Base-by-base conservation (phyloP, 2,329 filamentous ascomycete species). In the Acephala macrosclerotiorum region DNA sequence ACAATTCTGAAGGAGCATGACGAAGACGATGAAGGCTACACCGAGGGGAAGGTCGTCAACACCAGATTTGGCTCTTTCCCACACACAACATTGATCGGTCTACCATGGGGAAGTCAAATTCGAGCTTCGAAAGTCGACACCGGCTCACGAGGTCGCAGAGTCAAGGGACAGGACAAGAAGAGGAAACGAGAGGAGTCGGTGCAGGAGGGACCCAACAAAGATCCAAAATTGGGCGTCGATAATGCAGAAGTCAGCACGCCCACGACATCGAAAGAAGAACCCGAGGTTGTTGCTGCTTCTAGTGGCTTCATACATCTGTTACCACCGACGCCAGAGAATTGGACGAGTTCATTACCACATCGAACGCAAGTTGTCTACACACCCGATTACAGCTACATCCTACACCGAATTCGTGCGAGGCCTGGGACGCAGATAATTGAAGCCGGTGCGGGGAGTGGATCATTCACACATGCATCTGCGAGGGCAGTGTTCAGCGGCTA, bases 1-100 rank as follows among this genome's bases (percentile, higher is more conserved):
- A 83, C 94, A 29, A 89, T 92, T 67, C 86, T 94, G 33, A 83
- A 86, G 68, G 81, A 86, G 35, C 84, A 84, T 25, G 84, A 86
- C 42, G 88, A 87, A 60, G 84, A 87, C 49, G 84, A 90, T 69
- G 86, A 89, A 74, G 91, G 91, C 66, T 94, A 94, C 73, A 86
- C 87, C 35, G 91, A 94, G 76, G 91, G 91, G 40, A 89, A 89
- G 56, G 91, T 93, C 2, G 88, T 94, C 61, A 98, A 97, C 80
- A 99, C 95, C 1, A 89, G 94, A 53, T 99, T 97, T 75, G 96
- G 96, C 58, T 97, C 94, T 0, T 95, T 94, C 67, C 92, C 92
- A 0, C 92, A 95, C 76, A 91, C 87, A 12, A 94, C 92, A 0
- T 80, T 95, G 55, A 85, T 97, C 63, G 84, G 88, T 5, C 83